Percentiles rank a stretch among this genome's conserved stretches.
phyloP scores from a whole-genome alignment of 345 rosid genomes.

The Theobroma cacao region DNA sequence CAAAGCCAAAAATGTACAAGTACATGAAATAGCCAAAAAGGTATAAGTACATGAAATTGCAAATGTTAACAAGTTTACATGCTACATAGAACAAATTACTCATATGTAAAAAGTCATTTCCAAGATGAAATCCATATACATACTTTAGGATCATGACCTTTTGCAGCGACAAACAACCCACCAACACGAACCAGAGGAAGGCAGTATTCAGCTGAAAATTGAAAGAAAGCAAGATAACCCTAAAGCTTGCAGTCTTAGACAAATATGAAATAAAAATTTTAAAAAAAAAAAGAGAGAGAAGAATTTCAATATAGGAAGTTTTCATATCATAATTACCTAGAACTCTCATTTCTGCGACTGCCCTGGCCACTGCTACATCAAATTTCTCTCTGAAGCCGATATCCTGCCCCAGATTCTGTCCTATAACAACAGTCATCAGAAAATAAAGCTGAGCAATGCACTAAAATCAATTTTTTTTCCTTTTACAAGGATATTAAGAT shows the following conservation, averaged over 20 bases:
- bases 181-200: slow-evolving; percentile 93
- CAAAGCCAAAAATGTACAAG: not conserved
- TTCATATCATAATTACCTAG: slow-evolving; percentile 45
- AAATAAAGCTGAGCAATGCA: not conserved
- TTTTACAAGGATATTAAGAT: not conserved
- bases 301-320: not conserved
- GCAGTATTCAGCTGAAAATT: slow-evolving; percentile 81
- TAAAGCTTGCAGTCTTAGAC: slow-evolving; percentile 5
- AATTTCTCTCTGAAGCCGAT: slow-evolving; percentile 62
- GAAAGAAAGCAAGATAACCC: slow-evolving; percentile 10
- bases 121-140: slow-evolving; percentile 14
- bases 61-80: not conserved
- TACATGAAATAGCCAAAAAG: not conserved
- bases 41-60: not conserved
- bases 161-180: slow-evolving; percentile 92
- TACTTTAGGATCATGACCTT: slow-evolving; percentile 93
- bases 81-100: not conserved
- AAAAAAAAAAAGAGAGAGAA: not conserved
- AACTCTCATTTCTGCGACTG: slow-evolving; percentile 93
- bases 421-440: slow-evolving; percentile 29
- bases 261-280: no score
- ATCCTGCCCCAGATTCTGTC: slow-evolving; percentile 75
- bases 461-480: not conserved
- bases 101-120: not conserved
- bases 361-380: slow-evolving; percentile 94